phyloP scores from a whole-genome alignment of 1,284 basidiomycete species.

The Marasmius oreades region DNA sequence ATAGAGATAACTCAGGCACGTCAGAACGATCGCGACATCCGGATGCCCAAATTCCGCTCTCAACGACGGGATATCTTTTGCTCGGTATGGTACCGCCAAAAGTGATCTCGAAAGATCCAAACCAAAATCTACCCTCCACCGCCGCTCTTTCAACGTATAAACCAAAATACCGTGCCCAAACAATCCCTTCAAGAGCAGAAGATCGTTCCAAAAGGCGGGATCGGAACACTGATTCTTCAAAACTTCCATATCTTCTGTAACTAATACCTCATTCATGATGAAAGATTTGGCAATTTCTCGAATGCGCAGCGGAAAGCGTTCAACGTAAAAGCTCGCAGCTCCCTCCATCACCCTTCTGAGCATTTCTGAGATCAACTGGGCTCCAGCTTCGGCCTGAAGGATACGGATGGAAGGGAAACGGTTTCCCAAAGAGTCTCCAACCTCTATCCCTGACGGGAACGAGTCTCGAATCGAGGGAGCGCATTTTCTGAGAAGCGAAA shows the following conservation, averaged over 20 bases:
- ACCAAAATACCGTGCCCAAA: conserved; percentile 35
- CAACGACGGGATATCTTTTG: conserved; percentile 47
- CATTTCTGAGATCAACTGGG: not conserved
- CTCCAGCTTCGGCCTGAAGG: not conserved
- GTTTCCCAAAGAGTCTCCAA: not conserved
- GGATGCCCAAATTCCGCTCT: conserved; percentile 56
- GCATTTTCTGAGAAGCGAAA: not conserved
- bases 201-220: not conserved
- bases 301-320: not conserved
- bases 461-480: not conserved
- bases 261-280: not conserved
- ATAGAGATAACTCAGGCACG: conserved; percentile 52
- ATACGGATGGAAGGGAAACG: not conserved
- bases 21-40: conserved; percentile 44
- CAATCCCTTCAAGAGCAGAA: conserved; percentile 42
- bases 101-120: conserved; percentile 40
- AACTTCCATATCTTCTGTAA: not conserved
- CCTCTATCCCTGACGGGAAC: not conserved
- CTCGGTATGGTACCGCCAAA: conserved; percentile 51
- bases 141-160: conserved; percentile 36
- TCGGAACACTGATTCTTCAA: not conserved
- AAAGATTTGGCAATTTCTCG: not conserved
- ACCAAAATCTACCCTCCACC: conserved; percentile 54
- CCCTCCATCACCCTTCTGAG: not conserved
- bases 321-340: not conserved